Base-by-base conservation (phyloP, 1,139 yeast genomes). In the Yamadazyma sp. region DNA sequence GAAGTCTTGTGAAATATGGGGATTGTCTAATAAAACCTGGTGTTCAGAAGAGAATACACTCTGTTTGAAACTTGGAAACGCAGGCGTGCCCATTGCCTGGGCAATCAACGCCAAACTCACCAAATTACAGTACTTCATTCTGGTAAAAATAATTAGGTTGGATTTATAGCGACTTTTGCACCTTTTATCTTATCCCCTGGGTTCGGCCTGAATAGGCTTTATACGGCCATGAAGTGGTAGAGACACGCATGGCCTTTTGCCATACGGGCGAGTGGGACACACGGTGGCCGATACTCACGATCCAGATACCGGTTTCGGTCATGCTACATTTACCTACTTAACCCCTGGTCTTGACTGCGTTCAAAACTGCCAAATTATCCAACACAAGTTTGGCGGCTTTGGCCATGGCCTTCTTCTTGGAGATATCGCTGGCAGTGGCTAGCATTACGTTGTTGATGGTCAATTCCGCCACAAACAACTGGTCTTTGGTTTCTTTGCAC, bases 341-440 rank as follows among this genome's bases (percentile, higher is more conserved):
- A 8, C 8, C 8, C 8, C 8, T 20, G 22, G 22, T 28, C 27
- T 20, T 34, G 7, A 20, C 33, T 11, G 20, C 17, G 23, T 35
- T 36, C 17, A 36, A 18, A 16, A 36, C 39, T 14, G 24, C 33
- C 4, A 26, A 25, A 33, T 48, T 46, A 33, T 68, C 63, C 35
- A 75, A 51, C 10, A 77, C 54, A 18, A 72, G 66, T 57, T 65
- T 67, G 2, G 82, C 80, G 17, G 77, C 78, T 42, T 69, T 57
- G 3, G 75, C 67, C 56, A 68, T 64, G 2, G 77, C 78, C 42
- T 56, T 64, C 45, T 65, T 66, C 45, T 70, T 73, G 48, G 75
- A 74, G 30, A 69, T 66, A 41, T 73, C 79, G 26, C 49, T 49
- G 2, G 73, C 73, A 11, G 55, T 51, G 6, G 79, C 72, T 16